Conservation (phyloP, 306 rosid genomes). For the Dryas alaskensis region DNA sequence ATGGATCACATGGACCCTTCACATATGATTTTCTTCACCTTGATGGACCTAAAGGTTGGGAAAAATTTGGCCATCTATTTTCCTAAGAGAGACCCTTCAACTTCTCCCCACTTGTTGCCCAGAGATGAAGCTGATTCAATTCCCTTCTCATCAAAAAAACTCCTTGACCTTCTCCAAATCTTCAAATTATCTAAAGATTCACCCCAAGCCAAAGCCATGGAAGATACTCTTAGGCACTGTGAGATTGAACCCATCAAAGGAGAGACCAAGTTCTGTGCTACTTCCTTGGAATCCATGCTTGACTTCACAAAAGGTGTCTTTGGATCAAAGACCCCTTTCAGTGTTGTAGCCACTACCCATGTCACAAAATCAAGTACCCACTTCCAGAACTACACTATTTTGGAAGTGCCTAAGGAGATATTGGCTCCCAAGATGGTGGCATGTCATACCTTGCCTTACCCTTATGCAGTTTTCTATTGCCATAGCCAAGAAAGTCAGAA, state of each 20-base stretch:
- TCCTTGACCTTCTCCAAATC: conserved; percentile 42
- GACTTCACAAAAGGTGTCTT: conserved; percentile 42
- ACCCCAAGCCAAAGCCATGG: conserved; percentile 70
- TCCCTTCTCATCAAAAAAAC: conserved; percentile 59
- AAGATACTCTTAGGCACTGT: conserved; percentile 52
- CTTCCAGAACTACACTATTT: conserved; percentile 65
- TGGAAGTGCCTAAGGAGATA: conserved; percentile 38
- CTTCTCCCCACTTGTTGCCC: conserved; percentile 49
- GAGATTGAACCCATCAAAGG: conserved; percentile 62
- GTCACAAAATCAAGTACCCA: conserved; percentile 42
- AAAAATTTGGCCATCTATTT: conserved; percentile 56
- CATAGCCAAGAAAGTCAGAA: conserved; percentile 56
- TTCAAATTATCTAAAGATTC: conserved; percentile 55
- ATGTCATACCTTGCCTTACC: conserved; percentile 80
- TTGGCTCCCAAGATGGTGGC: conserved; percentile 68
- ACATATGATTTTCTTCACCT: conserved; percentile 61
- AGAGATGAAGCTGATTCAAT: conserved; percentile 47
- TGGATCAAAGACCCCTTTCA: conserved; percentile 25
- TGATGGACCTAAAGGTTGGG: conserved; percentile 48
- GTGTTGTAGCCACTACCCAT: conserved; percentile 46
- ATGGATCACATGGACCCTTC: conserved; percentile 46
- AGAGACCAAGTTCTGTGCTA: conserved; percentile 66
- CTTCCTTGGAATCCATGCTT: conserved; percentile 74
- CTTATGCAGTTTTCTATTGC: conserved; percentile 62
- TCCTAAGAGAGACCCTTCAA: conserved; percentile 62